Evolutionary conservation across 176 grass and related monocot genomes (phyloP).

Genomic region (Ananas comosus): DNA sequence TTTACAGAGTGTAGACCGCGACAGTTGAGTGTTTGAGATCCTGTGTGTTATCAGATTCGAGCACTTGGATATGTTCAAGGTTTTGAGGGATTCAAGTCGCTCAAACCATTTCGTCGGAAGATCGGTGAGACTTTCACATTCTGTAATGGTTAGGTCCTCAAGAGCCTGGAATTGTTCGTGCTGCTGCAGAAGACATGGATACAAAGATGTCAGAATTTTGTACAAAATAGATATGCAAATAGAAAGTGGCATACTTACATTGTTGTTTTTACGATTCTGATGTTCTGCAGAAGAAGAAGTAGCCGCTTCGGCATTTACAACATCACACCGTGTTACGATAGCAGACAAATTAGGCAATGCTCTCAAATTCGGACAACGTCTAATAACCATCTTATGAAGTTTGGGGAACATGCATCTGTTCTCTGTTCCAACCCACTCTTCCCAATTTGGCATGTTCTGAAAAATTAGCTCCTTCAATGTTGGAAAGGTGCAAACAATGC

Average conservation of each 20-base stretch:
- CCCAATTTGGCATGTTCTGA: not conserved
- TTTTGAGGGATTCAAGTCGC: not conserved
- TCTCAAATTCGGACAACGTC: conserved; percentile 4
- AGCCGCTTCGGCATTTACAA: not conserved
- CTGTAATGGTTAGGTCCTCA: not conserved
- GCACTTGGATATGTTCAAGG: not conserved
- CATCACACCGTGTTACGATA: not conserved
- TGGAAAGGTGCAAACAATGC: conserved; percentile 5
- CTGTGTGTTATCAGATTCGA: not conserved
- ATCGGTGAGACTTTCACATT: not conserved
- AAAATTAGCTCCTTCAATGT: conserved; percentile 1
- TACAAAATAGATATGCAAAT: not conserved
- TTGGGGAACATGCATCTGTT: not conserved
- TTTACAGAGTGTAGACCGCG: not conserved
- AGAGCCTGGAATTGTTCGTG: not conserved
- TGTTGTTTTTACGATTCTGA: not conserved
- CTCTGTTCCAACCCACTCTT: conserved; percentile 10
- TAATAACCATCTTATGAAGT: not conserved
- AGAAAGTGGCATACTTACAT: not conserved
- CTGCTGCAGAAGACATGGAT: not conserved
- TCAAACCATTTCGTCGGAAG: not conserved
- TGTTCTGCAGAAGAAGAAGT: too few species aligned
- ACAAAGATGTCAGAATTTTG: not conserved
- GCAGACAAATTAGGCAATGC: not conserved
- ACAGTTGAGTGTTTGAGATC: not conserved